Evolutionary conservation across 78 protist species (phyloP), one percentile per base, ranked within the genome.

Genomic region (Dictyostelium discoideum): DNA sequence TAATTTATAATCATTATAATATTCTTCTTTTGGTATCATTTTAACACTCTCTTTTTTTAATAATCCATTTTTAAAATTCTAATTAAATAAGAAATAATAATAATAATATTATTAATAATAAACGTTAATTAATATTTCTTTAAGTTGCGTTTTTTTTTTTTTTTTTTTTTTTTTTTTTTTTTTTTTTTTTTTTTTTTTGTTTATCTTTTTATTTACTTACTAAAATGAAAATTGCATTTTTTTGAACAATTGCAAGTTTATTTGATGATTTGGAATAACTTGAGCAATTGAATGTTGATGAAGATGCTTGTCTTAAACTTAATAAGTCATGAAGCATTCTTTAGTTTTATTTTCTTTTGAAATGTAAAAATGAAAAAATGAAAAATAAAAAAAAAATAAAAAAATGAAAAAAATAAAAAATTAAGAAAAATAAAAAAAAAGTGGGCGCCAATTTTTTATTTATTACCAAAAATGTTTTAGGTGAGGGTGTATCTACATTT

Each of bases 1-100:
- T 29, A 74, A 18, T 37, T 37, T 74, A 37, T 74, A 74, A 2
- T 74, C 81, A 3, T 32, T 37, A 29, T 14, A 16, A 74, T 74
- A 37, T 26, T 74, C 40, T 0, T 29, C 40, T 37, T 74, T 74
- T 32, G 42, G 13, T 14, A 37, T 18, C 40, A 74, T 37, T 32
- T 74, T 74, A 11, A 74, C 48, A 37, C 48, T 74, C 39, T 74
- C 81, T 74, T 37, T 74, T 74, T 74, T 74, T 74, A 74, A 26
- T 32, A 74, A 32, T 18, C 81, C 81, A 74, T 74, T 74, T 74
- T 74, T 74, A 37, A 74, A 74, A 74, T 18, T 73, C 79, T 73
- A 29, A 29, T n/a, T 6, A 20, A n/a, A n/a, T n/a, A n/a, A n/a
- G n/a, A n/a, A n/a, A n/a, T n/a, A n/a, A n/a, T n/a, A n/a, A n/a